Base-by-base conservation (phyloP, 164 flowering plant species). In the Vitis vinifera region DNA sequence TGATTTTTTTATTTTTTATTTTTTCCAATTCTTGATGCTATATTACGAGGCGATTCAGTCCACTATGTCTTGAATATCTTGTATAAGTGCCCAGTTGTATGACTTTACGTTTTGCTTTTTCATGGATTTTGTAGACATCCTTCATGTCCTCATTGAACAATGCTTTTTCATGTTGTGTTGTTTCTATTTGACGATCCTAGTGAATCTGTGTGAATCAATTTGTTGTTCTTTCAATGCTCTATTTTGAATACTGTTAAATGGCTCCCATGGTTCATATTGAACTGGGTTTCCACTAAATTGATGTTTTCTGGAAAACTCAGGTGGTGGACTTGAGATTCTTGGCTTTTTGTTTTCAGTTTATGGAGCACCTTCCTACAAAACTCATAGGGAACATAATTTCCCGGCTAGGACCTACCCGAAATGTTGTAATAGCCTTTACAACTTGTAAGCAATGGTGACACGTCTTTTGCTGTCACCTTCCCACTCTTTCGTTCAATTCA, bases 361-460 rank as follows among this genome's bases (percentile, higher is more conserved):
- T 92, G 98, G 98, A 94, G 81, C 63, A 74, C 63, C 87, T 94
- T 66, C 98, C 98, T 16, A 91, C 91, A 52, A 95, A 92, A 82
- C 91, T 94, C 10, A 81, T 92, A 65, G 97, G 98, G 10, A 92
- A 91, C 82, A 92, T 94, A 68, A 77, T 92, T 9, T 92, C 98
- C 8, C 71, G 83, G 37, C 87, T 94, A 15, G 88, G 86, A 57
- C 87, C 92, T 76, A 97, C 98, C n/a, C 78, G 97, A 27, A 93
- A 94, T 79, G 91, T 89, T 60, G 88, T 92, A 68, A 83, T 90
- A 64, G 97, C 98, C 15, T 91, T 97, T 50, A 83, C 91, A 37
- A 91, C 95, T 12, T 92, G 97, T 75, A 55, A 81, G 66, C 89
- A 92, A 72, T 94, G 97, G 98, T 78, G 89, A 63, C 89, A 89